Evolutionary conservation across 139 green algal genomes (phyloP), one percentile per base, ranked within the genome.

Genomic region (Volvox reticuliferus): DNA sequence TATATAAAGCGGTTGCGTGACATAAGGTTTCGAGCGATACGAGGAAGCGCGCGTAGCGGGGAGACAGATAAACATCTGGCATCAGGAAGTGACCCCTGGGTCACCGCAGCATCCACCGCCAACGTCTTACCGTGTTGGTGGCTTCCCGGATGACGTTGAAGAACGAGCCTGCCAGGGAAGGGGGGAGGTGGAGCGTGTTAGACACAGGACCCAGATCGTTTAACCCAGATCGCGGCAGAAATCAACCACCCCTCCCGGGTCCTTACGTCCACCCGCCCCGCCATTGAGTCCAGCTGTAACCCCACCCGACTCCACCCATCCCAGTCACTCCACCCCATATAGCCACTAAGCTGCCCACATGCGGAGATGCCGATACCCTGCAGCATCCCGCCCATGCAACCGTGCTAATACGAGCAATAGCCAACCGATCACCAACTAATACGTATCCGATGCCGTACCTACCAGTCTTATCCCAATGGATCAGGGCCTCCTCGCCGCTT

Each of bases 61-160:
- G 67, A 28, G 3, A 16, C 13, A 82, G 12, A 28, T 61, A 30
- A 18, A 55, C 76, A 61, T 30, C 28, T 22, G 13, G 24, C 24
- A 61, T 2, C 14, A 2, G 36, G 36, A 33, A 12, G 36, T 12
- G 30, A 26, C 28, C 36, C 21, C 1, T 3, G 78, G 78, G 78
- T 20, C 32, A 22, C 33, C 30, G 78, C 78, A 68, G 22, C 76
- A 2, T 5, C 22, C 79, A 19, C 61, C 2, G 24, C 26, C 1
- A 2, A 0, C 44, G 0, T 22, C 82, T 79, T 35, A 88, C 82
- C 63, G 33, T 55, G 14, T 63, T 79, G 33, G 22, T 36, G 32
- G 63, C 63, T 32, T 88, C 82, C 65, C 36, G 6, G 21, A 88
- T 88, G 33, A n/a, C 65, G 0, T 63, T 33, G 82, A 88, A 88